These are phyloP conservation scores for Meyerozyma carpophila DNA, from an alignment of 1,139 yeast species.

Conservation along the genomic window DNA sequence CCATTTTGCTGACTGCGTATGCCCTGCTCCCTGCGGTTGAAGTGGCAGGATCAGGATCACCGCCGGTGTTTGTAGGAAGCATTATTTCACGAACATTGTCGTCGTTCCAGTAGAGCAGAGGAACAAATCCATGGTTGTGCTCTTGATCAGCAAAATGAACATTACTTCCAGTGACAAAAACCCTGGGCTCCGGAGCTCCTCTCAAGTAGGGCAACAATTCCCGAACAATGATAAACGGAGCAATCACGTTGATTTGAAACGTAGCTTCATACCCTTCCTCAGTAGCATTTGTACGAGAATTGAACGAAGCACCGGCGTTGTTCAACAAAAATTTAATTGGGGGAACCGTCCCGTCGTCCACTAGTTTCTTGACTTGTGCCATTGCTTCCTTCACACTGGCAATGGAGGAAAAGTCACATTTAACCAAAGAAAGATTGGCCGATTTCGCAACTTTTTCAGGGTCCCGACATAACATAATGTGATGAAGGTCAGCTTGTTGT, in stretches of 20 bases:
- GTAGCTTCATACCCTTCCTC: slow-evolving; percentile 6
- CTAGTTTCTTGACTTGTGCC: slow-evolving; percentile 1
- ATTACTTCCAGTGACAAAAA: slow-evolving; percentile 3
- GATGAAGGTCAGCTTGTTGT: not conserved
- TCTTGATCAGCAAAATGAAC: slow-evolving; percentile 6
- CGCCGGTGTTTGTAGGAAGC: slow-evolving; percentile 1
- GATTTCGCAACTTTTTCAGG: not conserved
- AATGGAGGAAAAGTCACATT: slow-evolving; percentile 5
- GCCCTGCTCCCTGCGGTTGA: slow-evolving; percentile 4
- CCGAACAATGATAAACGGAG: slow-evolving; percentile 1
- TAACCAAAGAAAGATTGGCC: slow-evolving; percentile 2
- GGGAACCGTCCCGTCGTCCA: slow-evolving; percentile 2
- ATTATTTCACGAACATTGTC: slow-evolving; percentile 3
- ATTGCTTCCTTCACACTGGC: slow-evolving; percentile 3
- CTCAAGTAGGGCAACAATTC: slow-evolving; percentile 2
- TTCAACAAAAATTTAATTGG: slow-evolving; percentile 5
- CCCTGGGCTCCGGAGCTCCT: not conserved
- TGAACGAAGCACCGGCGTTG: slow-evolving; percentile 3
- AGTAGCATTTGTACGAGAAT: slow-evolving; percentile 1
- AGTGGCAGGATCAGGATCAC: not conserved
- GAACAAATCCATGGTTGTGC: slow-evolving; percentile 3
- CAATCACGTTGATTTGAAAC: slow-evolving; percentile 5
- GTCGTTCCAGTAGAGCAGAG: slow-evolving; percentile 5
- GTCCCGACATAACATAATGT: not conserved
- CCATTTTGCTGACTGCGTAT: slow-evolving; percentile 6